These are phyloP conservation scores for Ustilago nuda DNA, from an alignment of 1,284 basidiomycete genomes.

Conservation along the genomic window DNA sequence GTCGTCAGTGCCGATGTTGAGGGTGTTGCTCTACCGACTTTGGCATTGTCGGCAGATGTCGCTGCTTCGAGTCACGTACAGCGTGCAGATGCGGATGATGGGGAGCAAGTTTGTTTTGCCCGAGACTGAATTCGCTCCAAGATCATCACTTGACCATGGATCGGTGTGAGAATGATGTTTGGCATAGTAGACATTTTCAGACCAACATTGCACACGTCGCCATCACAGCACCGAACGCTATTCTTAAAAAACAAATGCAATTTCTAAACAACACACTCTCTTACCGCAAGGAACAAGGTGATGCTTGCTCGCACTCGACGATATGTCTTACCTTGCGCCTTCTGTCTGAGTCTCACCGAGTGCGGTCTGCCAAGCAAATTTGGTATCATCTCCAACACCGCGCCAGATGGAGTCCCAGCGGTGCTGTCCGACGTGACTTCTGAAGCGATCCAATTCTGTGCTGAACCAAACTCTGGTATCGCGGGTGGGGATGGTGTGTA, in stretches of 20 bases:
- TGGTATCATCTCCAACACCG: conserved; percentile 7
- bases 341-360: neutral
- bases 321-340: neutral
- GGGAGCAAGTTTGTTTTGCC: conserved; percentile 4
- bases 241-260: too few relatives aligned
- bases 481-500: neutral
- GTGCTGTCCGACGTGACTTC: conserved; percentile 5
- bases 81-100: neutral
- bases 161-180: conserved; percentile 6
- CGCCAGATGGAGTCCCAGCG: conserved; percentile 13
- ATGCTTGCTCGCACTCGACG: too few relatives aligned
- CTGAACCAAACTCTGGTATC: conserved; percentile 29
- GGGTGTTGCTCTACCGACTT: neutral
- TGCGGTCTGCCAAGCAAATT: conserved; percentile 12
- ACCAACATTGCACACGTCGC: too few relatives aligned
- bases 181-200: neutral
- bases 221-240: too few relatives aligned
- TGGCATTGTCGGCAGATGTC: neutral
- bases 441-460: neutral
- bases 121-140: conserved; percentile 8
- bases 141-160: conserved; percentile 22
- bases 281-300: too few relatives aligned
- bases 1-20: neutral
- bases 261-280: too few relatives aligned
- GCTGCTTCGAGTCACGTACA: neutral